Conservation (phyloP, 352 stramenopile species). For the Phytophthora sp. region DNA sequence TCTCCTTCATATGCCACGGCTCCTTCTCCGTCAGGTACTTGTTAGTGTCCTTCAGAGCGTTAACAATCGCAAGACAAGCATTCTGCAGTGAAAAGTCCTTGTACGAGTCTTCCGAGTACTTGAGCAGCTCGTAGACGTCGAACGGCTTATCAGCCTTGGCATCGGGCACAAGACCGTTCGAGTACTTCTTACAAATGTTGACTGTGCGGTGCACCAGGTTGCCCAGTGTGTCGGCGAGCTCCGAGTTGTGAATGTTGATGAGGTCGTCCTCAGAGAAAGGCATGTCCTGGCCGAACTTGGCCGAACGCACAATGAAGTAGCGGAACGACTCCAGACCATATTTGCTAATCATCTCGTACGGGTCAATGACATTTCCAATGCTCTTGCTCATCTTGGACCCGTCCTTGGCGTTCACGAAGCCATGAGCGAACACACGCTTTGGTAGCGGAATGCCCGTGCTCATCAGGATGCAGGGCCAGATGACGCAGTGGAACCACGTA, state of each 20-base stretch:
- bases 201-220: slow-evolving; percentile 98
- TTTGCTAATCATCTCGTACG: slow-evolving; percentile 94
- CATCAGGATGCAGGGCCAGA: slow-evolving; percentile 99
- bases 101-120: slow-evolving; percentile 91
- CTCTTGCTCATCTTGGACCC: slow-evolving; percentile 99
- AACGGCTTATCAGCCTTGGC: slow-evolving; percentile 75
- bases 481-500: slow-evolving; percentile 98
- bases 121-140: slow-evolving; percentile 85
- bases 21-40: slow-evolving; percentile 98
- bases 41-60: slow-evolving; percentile 95
- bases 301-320: slow-evolving; percentile 92
- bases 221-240: slow-evolving; percentile 91
- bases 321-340: slow-evolving; percentile 96
- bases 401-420: slow-evolving; percentile 98
- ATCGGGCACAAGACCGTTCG: slow-evolving; percentile 81
- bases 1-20: slow-evolving; percentile 97
- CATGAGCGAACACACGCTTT: slow-evolving; percentile 96
- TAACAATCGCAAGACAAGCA: slow-evolving; percentile 89
- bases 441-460: slow-evolving; percentile 94
- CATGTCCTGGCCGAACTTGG: slow-evolving; percentile 96
- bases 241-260: slow-evolving; percentile 97
- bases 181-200: slow-evolving; percentile 97
- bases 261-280: slow-evolving; percentile 93
- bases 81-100: slow-evolving; percentile 93
- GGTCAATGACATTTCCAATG: slow-evolving; percentile 98